Conservation (phyloP, 345 rosid genomes). For the Gynandropsis gynandra region DNA sequence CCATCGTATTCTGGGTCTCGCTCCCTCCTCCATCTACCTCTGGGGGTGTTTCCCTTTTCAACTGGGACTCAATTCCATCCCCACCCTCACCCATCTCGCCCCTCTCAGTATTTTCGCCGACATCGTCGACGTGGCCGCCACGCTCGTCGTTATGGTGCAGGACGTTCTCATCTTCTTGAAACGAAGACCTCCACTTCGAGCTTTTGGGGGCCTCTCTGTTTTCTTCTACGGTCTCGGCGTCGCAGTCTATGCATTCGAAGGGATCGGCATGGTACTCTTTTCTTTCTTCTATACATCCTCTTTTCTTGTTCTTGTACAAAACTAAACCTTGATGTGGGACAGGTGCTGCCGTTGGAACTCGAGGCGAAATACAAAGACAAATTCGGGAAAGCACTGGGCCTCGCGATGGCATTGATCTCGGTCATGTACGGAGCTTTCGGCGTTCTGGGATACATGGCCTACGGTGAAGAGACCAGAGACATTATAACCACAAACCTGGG, state of each 20-base stretch:
- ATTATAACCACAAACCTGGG: slow-evolving; percentile 66
- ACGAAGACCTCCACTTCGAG: slow-evolving; percentile 37
- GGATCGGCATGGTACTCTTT: slow-evolving; percentile 13
- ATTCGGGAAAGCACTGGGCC: slow-evolving; percentile 47
- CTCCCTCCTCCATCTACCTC: slow-evolving; percentile 41
- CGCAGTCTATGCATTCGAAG: slow-evolving; percentile 72
- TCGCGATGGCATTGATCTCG: slow-evolving; percentile 48
- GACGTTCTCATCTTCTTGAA: slow-evolving; percentile 37
- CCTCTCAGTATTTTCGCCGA: slow-evolving; percentile 81
- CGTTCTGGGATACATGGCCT: slow-evolving; percentile 58
- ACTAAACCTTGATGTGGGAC: neutral
- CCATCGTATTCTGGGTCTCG: slow-evolving; percentile 37
- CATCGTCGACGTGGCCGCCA: slow-evolving; percentile 59
- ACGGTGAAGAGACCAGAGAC: slow-evolving; percentile 63
- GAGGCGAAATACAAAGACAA: slow-evolving; percentile 50
- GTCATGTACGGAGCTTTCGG: slow-evolving; percentile 54
- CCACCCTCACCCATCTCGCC: slow-evolving; percentile 60
- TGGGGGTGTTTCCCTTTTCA: slow-evolving; percentile 77
- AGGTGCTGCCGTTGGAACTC: slow-evolving; percentile 50
- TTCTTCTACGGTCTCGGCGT: slow-evolving; percentile 65
- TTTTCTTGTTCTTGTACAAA: no score
- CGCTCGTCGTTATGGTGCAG: slow-evolving; percentile 55
- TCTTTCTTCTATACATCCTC: no score
- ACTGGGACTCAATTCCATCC: slow-evolving; percentile 60
- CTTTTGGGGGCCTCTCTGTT: slow-evolving; percentile 55